These are phyloP conservation scores for Pisolithus marmoratus DNA, from an alignment of 768 basidiomycete genomes.

Conservation along the genomic window DNA sequence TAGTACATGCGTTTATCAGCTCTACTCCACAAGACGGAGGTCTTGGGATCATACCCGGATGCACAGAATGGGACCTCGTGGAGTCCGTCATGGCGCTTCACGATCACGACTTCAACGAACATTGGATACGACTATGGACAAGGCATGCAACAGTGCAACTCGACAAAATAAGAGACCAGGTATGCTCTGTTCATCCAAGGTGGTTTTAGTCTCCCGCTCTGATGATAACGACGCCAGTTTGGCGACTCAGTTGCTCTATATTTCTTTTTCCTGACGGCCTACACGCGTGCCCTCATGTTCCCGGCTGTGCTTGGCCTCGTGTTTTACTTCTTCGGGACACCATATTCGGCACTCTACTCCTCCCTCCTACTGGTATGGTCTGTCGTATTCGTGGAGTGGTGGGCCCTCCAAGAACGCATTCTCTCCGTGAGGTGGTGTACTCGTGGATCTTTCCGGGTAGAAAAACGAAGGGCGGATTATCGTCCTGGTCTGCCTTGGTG, in stretches of 20 bases:
- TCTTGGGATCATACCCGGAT: conserved; percentile 71
- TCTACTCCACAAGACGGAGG: conserved; percentile 73
- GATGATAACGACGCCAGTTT: conserved; percentile 38
- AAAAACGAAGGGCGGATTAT: conserved; percentile 62
- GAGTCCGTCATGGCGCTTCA: conserved; percentile 82
- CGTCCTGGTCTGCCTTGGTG: conserved; percentile 61
- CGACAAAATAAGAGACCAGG: conserved; percentile 69
- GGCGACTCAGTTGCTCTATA: conserved; percentile 83
- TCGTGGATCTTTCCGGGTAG: conserved; percentile 69
- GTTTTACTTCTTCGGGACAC: conserved; percentile 63
- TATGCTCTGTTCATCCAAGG: conserved; percentile 23
- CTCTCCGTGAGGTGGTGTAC: conserved; percentile 82
- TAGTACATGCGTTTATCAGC: conserved; percentile 67
- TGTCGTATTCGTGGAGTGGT: conserved; percentile 83
- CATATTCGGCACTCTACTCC: conserved; percentile 78
- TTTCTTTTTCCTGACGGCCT: conserved; percentile 82
- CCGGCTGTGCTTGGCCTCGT: conserved; percentile 66
- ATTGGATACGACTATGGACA: conserved; percentile 77
- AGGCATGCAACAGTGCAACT: conserved; percentile 56
- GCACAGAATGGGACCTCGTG: conserved; percentile 72
- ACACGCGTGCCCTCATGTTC: conserved; percentile 73
- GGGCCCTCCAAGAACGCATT: conserved; percentile 81
- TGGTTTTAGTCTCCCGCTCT: neutral
- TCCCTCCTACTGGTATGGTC: conserved; percentile 78
- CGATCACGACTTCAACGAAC: conserved; percentile 72